phyloP scores from a whole-genome alignment of 768 basidiomycete genomes.

The Suillus tomentosus region DNA sequence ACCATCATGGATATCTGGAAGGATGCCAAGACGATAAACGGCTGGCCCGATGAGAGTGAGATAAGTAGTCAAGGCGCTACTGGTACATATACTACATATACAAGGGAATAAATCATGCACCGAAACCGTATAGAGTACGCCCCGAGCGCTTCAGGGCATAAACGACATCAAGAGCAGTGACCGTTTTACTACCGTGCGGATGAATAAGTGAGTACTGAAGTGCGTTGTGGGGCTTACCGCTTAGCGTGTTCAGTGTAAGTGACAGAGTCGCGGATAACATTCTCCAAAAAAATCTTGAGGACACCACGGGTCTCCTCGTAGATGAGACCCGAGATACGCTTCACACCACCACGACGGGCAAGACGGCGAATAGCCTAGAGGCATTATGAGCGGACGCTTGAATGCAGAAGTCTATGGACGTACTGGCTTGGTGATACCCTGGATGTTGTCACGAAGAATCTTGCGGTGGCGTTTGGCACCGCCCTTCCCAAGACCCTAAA shows the following conservation, averaged over 20 bases:
- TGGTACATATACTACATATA: conserved; percentile 3
- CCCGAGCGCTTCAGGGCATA: conserved; percentile 75
- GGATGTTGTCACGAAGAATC: conserved; percentile 50
- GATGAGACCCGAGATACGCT: conserved; percentile 87
- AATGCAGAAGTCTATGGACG: conserved; percentile 24
- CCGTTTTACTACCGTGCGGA: conserved; percentile 59
- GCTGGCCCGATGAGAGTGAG: background rate
- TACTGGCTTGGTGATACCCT: conserved; percentile 54
- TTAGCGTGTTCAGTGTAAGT: conserved; percentile 95
- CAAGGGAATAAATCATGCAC: conserved; percentile 47
- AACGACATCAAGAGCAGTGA: conserved; percentile 85
- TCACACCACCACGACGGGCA: conserved; percentile 90
- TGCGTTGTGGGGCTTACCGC: conserved; percentile 36
- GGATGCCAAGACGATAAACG: background rate
- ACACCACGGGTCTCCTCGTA: conserved; percentile 94
- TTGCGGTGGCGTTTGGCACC: conserved; percentile 49
- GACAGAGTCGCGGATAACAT: conserved; percentile 88
- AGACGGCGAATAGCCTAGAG: conserved; percentile 80
- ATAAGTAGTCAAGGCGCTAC: background rate
- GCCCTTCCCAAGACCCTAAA: conserved; percentile 52
- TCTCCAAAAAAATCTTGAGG: conserved; percentile 89
- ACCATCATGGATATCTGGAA: background rate
- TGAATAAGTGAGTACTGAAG: background rate
- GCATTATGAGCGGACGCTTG: conserved; percentile 50
- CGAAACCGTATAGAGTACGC: conserved; percentile 85